Evolutionary conservation across 345 rosid species (phyloP).

Genomic region (Heritiera fomes): DNA sequence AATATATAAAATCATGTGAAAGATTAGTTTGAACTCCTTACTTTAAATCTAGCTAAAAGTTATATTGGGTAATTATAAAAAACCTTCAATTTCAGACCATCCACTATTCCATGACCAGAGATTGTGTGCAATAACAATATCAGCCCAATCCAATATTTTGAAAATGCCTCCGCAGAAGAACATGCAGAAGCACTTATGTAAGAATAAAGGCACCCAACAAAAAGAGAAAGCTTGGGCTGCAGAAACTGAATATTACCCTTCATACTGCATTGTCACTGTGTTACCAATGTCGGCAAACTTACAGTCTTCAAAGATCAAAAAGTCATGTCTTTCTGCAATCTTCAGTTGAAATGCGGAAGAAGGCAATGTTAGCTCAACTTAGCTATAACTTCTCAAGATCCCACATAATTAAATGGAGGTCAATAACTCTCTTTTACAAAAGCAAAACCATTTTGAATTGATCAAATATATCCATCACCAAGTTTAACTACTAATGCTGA

Average conservation of each 20-base stretch:
- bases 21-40: not conserved
- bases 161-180: conserved; percentile 69
- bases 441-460: not conserved
- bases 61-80: not conserved
- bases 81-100: conserved; percentile 92
- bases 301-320: conserved; percentile 92
- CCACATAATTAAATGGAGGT: not conserved
- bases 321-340: conserved; percentile 90
- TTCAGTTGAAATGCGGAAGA: conserved; percentile 17
- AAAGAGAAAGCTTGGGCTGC: not conserved
- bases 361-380: conserved; percentile 9
- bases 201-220: conserved; percentile 5
- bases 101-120: conserved; percentile 95
- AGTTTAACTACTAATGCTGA: not conserved
- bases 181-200: not conserved
- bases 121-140: conserved; percentile 85
- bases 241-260: conserved; percentile 49
- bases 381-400: not conserved
- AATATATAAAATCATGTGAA: conserved; percentile 14
- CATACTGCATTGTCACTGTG: conserved; percentile 98
- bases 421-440: not conserved
- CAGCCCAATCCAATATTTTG: conserved; percentile 92
- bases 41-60: not conserved
- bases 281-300: conserved; percentile 99
- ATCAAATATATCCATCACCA: not conserved